phyloP scores from a whole-genome alignment of 768 basidiomycete genomes.

The Cystofilobasidium macerans region DNA sequence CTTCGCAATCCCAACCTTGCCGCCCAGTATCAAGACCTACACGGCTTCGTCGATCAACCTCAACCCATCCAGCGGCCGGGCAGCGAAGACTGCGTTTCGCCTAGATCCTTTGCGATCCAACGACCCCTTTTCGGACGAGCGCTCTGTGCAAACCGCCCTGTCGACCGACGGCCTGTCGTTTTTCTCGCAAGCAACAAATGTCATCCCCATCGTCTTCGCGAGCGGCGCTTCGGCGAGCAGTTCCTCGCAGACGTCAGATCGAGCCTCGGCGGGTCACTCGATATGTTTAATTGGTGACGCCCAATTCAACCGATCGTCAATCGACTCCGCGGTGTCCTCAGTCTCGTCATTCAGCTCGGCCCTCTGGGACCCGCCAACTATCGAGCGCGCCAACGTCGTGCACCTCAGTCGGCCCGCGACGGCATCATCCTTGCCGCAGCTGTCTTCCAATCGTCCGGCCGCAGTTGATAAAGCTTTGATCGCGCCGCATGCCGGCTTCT shows the following conservation, averaged over 20 bases:
- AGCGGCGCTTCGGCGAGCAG: background rate
- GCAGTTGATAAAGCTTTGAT: no score
- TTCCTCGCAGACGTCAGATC: background rate
- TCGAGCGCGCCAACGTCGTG: conserved; percentile 22
- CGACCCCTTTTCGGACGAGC: conserved; percentile 22
- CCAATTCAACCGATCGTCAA: background rate
- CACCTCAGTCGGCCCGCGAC: background rate
- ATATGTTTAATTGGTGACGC: background rate
- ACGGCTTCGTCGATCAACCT: conserved; percentile 18
- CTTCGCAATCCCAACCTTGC: background rate
- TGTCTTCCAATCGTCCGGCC: background rate
- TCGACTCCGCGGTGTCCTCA: conserved; percentile 12
- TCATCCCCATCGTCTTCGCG: conserved; percentile 24
- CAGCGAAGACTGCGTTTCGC: no score
- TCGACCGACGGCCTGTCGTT: conserved; percentile 16
- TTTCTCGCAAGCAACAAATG: conserved; percentile 22
- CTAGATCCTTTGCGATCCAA: background rate
- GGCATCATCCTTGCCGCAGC: background rate
- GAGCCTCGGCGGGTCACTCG: background rate
- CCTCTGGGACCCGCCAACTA: conserved; percentile 23
- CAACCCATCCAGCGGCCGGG: background rate
- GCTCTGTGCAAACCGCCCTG: background rate
- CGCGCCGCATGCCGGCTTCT: background rate
- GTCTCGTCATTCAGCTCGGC: conserved; percentile 23
- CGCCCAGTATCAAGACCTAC: conserved; percentile 12